These are phyloP conservation scores for Metschnikowia noctiluminum DNA, from an alignment of 805 yeast genomes.

Conservation along the genomic window DNA sequence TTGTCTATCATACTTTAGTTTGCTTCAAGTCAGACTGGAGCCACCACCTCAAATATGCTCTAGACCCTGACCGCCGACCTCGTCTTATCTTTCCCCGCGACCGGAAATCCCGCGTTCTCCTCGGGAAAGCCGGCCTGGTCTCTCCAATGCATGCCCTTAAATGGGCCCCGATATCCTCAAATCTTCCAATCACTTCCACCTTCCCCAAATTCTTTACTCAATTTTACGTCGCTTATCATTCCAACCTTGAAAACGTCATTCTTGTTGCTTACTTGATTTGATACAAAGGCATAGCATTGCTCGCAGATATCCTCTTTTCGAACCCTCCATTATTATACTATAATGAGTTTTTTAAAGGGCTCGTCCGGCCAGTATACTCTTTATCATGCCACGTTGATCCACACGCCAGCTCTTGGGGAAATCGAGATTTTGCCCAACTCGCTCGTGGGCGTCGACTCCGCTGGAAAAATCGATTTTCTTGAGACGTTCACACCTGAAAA, in stretches of 20 bases:
- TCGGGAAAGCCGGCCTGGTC: constrained; percentile 7
- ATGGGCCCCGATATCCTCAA: background rate
- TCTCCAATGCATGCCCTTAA: background rate
- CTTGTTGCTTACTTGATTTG: too few relatives aligned
- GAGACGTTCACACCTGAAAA: constrained; percentile 14
- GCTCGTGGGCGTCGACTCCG: constrained; percentile 57
- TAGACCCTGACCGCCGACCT: background rate
- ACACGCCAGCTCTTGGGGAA: constrained; percentile 59
- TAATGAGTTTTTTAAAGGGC: background rate
- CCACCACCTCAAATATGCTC: too few relatives aligned
- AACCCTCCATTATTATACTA: background rate
- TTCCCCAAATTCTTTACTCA: too few relatives aligned
- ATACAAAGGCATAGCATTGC: background rate
- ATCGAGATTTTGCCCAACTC: constrained; percentile 55
- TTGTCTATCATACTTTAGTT: too few relatives aligned
- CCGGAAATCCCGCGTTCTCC: background rate
- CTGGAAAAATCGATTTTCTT: constrained; percentile 52
- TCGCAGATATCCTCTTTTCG: background rate
- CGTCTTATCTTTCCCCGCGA: constrained; percentile 2
- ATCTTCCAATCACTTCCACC: too few relatives aligned
- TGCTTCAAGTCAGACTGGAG: too few relatives aligned
- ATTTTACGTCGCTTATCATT: too few relatives aligned
- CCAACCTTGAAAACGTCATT: too few relatives aligned
- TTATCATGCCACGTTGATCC: constrained; percentile 69
- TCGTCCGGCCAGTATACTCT: constrained; percentile 32